phyloP scores from a whole-genome alignment of 208 protist species.

The Acanthamoeba lenticulata region DNA sequence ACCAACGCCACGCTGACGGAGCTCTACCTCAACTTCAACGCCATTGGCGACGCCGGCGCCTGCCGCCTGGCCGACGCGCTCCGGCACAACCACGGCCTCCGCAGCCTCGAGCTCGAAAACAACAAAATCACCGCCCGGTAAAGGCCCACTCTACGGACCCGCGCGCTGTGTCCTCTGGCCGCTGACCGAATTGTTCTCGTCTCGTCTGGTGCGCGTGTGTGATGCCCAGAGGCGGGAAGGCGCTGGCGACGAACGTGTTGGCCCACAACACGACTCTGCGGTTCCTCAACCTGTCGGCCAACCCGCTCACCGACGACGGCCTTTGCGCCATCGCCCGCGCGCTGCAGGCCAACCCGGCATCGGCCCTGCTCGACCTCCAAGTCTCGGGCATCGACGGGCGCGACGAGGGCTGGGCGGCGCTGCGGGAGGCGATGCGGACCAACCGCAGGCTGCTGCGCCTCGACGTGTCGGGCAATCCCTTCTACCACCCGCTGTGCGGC shows the following conservation, averaged over 20 bases:
- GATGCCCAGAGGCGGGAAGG: background rate
- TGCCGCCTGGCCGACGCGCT: conserved; percentile 14
- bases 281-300: conserved; percentile 32
- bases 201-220: background rate
- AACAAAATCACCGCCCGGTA: conserved; percentile 57
- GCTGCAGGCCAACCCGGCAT: background rate
- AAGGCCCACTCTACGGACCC: background rate
- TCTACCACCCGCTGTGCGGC: conserved; percentile 12
- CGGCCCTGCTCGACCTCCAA: background rate
- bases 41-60: conserved; percentile 19
- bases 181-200: background rate
- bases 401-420: background rate
- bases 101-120: conserved; percentile 47
- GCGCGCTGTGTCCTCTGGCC: too few relatives aligned
- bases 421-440: background rate
- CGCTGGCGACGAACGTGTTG: background rate
- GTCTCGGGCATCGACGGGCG: conserved; percentile 3
- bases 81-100: conserved; percentile 7
- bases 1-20: background rate
- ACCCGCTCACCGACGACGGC: conserved; percentile 13
- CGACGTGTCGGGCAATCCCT: background rate
- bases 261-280: background rate
- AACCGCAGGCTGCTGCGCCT: background rate
- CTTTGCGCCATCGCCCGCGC: background rate
- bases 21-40: conserved; percentile 8